Evolutionary conservation across 805 yeast genomes (phyloP).

Genomic region (Osmozyma mogii): DNA sequence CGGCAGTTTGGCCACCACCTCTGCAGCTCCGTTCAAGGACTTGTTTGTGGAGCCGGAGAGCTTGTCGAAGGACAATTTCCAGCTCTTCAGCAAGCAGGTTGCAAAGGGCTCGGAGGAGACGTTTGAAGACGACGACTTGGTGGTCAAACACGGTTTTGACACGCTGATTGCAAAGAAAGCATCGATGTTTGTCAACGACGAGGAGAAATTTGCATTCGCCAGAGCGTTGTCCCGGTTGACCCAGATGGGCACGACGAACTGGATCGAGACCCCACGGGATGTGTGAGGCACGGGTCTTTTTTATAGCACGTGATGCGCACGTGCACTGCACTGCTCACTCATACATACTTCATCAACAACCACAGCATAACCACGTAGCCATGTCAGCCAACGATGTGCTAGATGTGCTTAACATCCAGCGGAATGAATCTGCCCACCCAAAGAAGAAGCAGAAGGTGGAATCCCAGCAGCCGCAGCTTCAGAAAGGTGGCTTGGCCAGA

Average conservation of each 20-base stretch:
- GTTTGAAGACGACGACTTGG: slow-evolving; percentile 51
- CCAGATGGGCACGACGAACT: slow-evolving; percentile 89
- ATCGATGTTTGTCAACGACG: slow-evolving; percentile 80
- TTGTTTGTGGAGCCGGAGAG: slow-evolving; percentile 80
- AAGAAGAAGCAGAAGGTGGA: slow-evolving; percentile 31
- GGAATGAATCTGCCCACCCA: slow-evolving; percentile 34
- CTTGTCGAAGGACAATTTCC: slow-evolving; percentile 40
- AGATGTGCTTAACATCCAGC: slow-evolving; percentile 66
- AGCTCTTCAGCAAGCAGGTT: slow-evolving; percentile 32
- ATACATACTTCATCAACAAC: neutral
- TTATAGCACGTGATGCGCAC: too few species aligned
- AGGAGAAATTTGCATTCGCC: slow-evolving; percentile 94
- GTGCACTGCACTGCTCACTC: too few species aligned
- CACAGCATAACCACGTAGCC: too few species aligned
- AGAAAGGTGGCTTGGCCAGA: slow-evolving; percentile 70
- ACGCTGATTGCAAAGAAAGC: slow-evolving; percentile 64
- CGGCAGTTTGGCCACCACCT: slow-evolving; percentile 80
- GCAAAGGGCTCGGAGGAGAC: slow-evolving; percentile 30
- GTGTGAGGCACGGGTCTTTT: neutral
- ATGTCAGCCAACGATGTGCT: slow-evolving; percentile 49
- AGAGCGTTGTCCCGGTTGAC: slow-evolving; percentile 85
- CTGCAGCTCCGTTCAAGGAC: slow-evolving; percentile 76
- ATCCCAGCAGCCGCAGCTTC: slow-evolving; percentile 10
- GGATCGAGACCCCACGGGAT: slow-evolving; percentile 53
- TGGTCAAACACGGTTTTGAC: slow-evolving; percentile 70